phyloP scores from a whole-genome alignment of 208 protist genomes.

The Acanthamoeba lugdunensis region DNA sequence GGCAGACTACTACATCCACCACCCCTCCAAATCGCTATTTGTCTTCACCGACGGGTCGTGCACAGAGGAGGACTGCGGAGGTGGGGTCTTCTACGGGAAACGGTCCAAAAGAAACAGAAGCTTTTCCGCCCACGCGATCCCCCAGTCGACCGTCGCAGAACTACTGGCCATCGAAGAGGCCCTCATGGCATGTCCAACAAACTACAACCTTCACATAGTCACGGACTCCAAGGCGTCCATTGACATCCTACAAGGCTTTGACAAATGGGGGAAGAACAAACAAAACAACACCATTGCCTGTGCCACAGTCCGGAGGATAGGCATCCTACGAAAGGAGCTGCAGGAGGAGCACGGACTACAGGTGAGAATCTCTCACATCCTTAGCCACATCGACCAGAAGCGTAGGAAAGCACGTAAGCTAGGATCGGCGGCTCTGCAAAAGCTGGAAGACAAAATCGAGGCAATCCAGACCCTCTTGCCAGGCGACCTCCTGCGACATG shows the following conservation, averaged over 20 bases:
- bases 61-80: not conserved
- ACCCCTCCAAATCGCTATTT: not conserved
- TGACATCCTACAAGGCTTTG: not conserved
- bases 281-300: not conserved
- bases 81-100: not conserved
- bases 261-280: not conserved
- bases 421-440: too few relatives aligned
- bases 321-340: not conserved
- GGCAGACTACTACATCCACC: not conserved
- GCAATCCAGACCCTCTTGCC: not conserved
- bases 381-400: not conserved
- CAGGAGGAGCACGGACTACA: not conserved
- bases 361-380: not conserved
- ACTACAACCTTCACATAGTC: not conserved
- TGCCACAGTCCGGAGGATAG: not conserved
- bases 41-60: not conserved
- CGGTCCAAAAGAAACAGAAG: not conserved
- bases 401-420: too few relatives aligned
- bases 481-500: too few relatives aligned
- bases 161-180: not conserved
- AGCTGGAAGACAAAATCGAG: too few relatives aligned
- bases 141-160: not conserved
- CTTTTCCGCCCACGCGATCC: not conserved
- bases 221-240: not conserved
- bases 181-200: not conserved